Evolutionary conservation across 169 alveolate genomes (phyloP), one percentile per base, ranked within the genome.

Genomic region (Cystoisospora suis): DNA sequence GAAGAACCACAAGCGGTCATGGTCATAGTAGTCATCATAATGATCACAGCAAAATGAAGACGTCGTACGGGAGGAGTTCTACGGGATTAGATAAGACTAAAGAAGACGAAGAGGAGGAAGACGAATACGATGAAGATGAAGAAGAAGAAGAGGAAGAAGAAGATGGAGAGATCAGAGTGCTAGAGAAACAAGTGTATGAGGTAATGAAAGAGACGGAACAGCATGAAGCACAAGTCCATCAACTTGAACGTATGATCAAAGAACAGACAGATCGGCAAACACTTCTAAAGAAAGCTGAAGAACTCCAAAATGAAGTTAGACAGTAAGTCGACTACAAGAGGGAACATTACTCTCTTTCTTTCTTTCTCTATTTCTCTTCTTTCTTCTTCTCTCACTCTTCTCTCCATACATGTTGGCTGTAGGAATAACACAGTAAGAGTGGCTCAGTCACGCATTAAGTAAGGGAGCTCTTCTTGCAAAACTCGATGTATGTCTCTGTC

Each of bases 271-370:
- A 65, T n/a, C 77, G 42, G 27, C 12, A 15, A n/a, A 65, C 36
- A 5, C 77, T 65, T 44, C 77, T 65, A 36, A 65, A 65, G 77
- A 65, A 65, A n/a, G 77, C 77, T 44, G 77, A 65, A 23, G 42
- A 15, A n/a, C 77, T 4, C 42, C 77, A 65, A 44, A 27, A 36
- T 3, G 42, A 65, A 9, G 77, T 65, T 12, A 36, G 77, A 20
- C 9, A 1, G 77, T 65, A 65, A 3, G 77, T 53, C 65, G 61
- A 9, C n/a, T 20, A 9, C 29, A 29, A 58, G 72, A 7, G 72
- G 12, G 15, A 3, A 58, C 40, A 58, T 20, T 20, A 20, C 61
- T 9, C 20, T 20, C 61, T 53, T 53, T 53, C n/a, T 53, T 53
- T 53, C n/a, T 53, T 53, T 9, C 61, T 53, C 20, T 9, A 53